Conservation (phyloP, 129 eudicot genomes). For the Oenanthe sinensis region DNA sequence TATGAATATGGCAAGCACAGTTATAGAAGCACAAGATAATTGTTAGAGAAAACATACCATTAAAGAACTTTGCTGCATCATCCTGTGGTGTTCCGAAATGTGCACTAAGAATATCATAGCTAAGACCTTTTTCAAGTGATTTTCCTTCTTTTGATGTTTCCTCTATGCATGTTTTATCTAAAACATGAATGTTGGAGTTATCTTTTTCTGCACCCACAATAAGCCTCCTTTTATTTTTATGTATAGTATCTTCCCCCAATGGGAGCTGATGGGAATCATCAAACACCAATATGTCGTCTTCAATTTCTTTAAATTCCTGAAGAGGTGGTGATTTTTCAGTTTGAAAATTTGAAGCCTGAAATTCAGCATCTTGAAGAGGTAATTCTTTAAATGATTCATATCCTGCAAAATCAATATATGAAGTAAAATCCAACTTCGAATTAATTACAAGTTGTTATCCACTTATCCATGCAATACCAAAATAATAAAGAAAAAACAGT, state of each 20-base stretch:
- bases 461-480: background rate
- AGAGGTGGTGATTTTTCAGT: background rate
- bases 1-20: background rate
- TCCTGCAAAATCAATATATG: background rate
- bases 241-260: background rate
- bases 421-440: background rate
- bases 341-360: background rate
- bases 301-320: background rate
- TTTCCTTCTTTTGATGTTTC: background rate
- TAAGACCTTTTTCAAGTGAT: background rate
- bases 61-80: background rate
- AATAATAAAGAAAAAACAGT: too few relatives aligned
- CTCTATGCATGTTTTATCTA: background rate
- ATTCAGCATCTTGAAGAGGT: background rate
- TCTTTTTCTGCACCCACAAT: background rate
- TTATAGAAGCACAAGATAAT: background rate
- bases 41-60: background rate
- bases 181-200: background rate
- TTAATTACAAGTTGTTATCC: background rate
- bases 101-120: background rate
- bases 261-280: background rate
- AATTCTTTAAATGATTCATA: background rate
- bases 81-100: background rate
- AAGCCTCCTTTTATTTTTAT: background rate
- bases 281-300: background rate